Evolutionary conservation across 2,329 filamentous ascomycete species (phyloP).

Genomic region (Monosporascus sp.): DNA sequence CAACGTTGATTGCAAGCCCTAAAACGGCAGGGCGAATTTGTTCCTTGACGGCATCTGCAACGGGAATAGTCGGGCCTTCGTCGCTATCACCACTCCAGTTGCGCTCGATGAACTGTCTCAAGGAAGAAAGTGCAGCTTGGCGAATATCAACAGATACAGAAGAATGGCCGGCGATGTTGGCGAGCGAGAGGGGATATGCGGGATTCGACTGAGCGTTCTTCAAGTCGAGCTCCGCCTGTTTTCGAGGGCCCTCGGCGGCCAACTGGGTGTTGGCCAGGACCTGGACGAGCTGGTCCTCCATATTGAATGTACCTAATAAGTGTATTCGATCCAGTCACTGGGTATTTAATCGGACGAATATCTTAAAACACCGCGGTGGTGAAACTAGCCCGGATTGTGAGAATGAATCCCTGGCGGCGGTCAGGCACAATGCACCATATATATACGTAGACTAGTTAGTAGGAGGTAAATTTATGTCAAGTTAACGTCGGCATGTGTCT

Average conservation of each 20-base stretch:
- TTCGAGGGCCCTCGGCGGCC: constrained; percentile 67
- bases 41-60: constrained; percentile 67
- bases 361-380: too few relatives aligned
- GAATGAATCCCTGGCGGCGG: too few relatives aligned
- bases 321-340: too few relatives aligned
- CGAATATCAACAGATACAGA: constrained; percentile 70
- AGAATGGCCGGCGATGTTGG: constrained; percentile 72
- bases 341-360: too few relatives aligned
- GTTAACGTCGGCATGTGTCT: too few relatives aligned
- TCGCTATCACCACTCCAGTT: constrained; percentile 78
- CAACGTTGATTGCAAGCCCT: constrained; percentile 69
- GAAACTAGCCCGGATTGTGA: too few relatives aligned
- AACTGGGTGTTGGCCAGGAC: constrained; percentile 85
- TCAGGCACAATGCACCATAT: too few relatives aligned
- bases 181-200: constrained; percentile 72
- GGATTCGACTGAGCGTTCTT: constrained; percentile 62
- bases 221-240: constrained; percentile 80
- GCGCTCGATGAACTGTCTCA: constrained; percentile 77
- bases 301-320: constrained; percentile 32
- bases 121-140: constrained; percentile 72
- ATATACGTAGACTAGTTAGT: too few relatives aligned
- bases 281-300: constrained; percentile 90
- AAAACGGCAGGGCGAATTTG: constrained; percentile 70
- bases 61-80: constrained; percentile 58
- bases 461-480: too few relatives aligned